Conservation (phyloP, 768 basidiomycete species). For the Megacollybia marginata region DNA sequence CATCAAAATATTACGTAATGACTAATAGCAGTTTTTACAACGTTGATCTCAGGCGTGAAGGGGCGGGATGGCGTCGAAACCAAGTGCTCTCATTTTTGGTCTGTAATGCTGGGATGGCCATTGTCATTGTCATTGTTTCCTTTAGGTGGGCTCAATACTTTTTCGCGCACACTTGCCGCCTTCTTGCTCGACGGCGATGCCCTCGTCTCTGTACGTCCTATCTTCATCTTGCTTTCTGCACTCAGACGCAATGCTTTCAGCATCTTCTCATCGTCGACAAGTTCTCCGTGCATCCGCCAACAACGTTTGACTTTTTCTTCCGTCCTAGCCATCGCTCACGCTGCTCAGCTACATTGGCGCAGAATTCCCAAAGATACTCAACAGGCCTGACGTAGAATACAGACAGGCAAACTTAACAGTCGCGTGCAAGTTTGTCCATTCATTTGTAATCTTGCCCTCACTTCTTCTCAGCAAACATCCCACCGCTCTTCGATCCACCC, state of each 20-base stretch:
- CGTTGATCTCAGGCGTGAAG: background rate
- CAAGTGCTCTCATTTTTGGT: constrained; percentile 77
- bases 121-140: constrained; percentile 5
- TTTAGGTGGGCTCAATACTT: constrained; percentile 76
- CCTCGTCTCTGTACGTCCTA: constrained; percentile 68
- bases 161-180: constrained; percentile 62
- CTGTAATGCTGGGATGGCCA: constrained; percentile 16
- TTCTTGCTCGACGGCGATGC: constrained; percentile 61
- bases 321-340: constrained; percentile 5
- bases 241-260: constrained; percentile 24
- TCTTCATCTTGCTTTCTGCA: constrained; percentile 2
- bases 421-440: constrained; percentile 37
- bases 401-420: constrained; percentile 76
- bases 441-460: constrained; percentile 4
- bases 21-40: background rate
- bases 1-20: no score
- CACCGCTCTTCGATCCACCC: constrained; percentile 63
- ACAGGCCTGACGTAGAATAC: constrained; percentile 68
- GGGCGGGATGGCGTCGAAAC: constrained; percentile 24
- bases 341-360: constrained; percentile 63
- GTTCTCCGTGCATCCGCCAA: constrained; percentile 65
- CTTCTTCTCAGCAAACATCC: constrained; percentile 49
- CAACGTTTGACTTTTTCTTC: constrained; percentile 43
- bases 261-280: constrained; percentile 69
- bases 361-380: constrained; percentile 64